Conservation (phyloP, 2,329 filamentous ascomycete genomes). For the Alternaria arbusti region DNA sequence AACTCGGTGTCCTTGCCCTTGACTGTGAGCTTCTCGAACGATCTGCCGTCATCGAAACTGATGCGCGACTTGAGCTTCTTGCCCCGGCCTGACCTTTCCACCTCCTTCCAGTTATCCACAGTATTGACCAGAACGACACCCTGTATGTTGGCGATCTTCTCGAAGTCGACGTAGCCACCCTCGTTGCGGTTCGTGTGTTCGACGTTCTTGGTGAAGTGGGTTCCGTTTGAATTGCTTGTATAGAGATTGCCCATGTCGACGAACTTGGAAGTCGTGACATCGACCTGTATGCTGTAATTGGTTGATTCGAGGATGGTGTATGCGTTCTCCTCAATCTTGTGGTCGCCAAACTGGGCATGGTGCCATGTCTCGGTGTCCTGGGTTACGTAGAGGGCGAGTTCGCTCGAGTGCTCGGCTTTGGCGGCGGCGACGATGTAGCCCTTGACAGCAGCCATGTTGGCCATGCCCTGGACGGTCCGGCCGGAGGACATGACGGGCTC, state of each 20-base stretch:
- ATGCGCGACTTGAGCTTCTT: constrained; percentile 83
- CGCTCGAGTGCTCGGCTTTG: constrained; percentile 78
- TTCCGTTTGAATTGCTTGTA: constrained; percentile 96
- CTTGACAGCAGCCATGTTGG: constrained; percentile 83
- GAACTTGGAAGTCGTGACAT: constrained; percentile 76
- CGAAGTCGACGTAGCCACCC: constrained; percentile 85
- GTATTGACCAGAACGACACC: constrained; percentile 90
- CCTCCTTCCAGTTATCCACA: constrained; percentile 83
- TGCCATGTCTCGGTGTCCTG: constrained; percentile 88
- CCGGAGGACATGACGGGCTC: constrained; percentile 80
- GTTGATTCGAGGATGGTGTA: constrained; percentile 96
- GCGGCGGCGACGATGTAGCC: constrained; percentile 86
- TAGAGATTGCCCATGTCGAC: constrained; percentile 85
- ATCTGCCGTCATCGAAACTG: constrained; percentile 93
- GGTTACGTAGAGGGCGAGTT: constrained; percentile 90
- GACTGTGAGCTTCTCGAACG: constrained; percentile 75
- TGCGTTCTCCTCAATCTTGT: constrained; percentile 81
- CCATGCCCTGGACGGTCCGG: constrained; percentile 77
- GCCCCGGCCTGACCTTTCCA: constrained; percentile 58
- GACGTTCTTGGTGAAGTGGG: constrained; percentile 90
- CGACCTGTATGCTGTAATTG: constrained; percentile 96
- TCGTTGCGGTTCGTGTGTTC: constrained; percentile 88
- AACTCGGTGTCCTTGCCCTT: constrained; percentile 70
- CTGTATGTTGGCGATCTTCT: constrained; percentile 89
- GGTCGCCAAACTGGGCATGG: constrained; percentile 84